phyloP scores from a whole-genome alignment of 805 yeast species.

The Torulaspora maleeae region DNA sequence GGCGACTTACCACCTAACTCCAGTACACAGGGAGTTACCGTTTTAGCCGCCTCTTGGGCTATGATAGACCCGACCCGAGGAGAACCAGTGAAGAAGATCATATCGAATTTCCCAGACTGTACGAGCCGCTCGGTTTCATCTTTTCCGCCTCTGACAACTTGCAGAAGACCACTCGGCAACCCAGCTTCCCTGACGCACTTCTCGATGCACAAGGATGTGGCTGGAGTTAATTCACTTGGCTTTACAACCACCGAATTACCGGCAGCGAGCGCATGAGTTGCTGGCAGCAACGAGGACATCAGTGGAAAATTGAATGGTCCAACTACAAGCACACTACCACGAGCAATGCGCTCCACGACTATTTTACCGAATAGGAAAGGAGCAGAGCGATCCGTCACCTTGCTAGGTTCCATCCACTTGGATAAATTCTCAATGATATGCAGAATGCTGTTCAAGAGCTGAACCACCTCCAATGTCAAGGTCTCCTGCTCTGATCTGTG shows the following conservation, averaged over 20 bases:
- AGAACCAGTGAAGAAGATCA: slow-evolving; percentile 84
- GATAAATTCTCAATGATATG: slow-evolving; percentile 55
- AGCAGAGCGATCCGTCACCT: slow-evolving; percentile 30
- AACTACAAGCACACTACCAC: slow-evolving; percentile 69
- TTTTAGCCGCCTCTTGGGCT: slow-evolving; percentile 77
- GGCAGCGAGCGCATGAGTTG: slow-evolving; percentile 76
- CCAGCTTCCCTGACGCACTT: slow-evolving; percentile 45
- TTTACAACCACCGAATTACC: slow-evolving; percentile 79
- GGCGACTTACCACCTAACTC: slow-evolving; percentile 96
- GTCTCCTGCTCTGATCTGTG: slow-evolving; percentile 63
- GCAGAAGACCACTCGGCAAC: slow-evolving; percentile 53
- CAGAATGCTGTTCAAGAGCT: slow-evolving; percentile 50
- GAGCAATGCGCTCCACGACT: slow-evolving; percentile 40
- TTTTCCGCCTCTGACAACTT: slow-evolving; percentile 68
- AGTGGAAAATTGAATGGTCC: slow-evolving; percentile 45
- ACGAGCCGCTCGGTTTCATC: slow-evolving; percentile 57
- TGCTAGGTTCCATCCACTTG: slow-evolving; percentile 55
- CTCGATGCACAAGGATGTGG: slow-evolving; percentile 53
- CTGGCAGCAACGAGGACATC: slow-evolving; percentile 55
- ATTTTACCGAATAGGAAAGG: slow-evolving; percentile 38
- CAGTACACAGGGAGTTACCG: slow-evolving; percentile 70
- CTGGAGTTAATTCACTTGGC: slow-evolving; percentile 69
- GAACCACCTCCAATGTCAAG: slow-evolving; percentile 50
- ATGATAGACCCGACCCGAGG: slow-evolving; percentile 70
- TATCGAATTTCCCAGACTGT: slow-evolving; percentile 59